phyloP scores from a whole-genome alignment of 1,284 basidiomycete genomes.

The Tylopilus sp. region DNA sequence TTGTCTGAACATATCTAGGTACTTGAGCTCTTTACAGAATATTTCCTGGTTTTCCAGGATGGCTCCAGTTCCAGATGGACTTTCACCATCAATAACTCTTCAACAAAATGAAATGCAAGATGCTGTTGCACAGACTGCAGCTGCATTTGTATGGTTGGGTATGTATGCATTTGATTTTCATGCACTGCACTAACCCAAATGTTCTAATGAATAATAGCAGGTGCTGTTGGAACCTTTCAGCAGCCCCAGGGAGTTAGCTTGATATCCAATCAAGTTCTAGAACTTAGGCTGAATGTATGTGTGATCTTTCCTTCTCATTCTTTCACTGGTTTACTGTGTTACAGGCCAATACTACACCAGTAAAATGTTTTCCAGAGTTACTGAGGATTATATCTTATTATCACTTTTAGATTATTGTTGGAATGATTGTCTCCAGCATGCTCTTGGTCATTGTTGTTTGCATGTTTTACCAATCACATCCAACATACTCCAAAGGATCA shows the following conservation, averaged over 20 bases:
- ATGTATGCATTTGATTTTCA: background rate
- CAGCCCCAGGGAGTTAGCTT: background rate
- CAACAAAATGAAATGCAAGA: background rate
- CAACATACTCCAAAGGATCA: too few species aligned
- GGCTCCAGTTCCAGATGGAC: background rate
- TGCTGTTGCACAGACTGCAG: conserved; percentile 5
- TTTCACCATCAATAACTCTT: background rate
- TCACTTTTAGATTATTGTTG: background rate
- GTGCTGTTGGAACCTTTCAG: background rate
- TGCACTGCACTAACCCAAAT: too few species aligned
- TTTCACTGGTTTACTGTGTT: too few species aligned
- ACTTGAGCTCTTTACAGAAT: background rate
- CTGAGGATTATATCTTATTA: background rate
- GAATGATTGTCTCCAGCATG: conserved; percentile 1
- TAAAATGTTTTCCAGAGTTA: background rate
- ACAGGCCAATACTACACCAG: conserved; percentile 3
- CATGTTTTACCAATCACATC: background rate
- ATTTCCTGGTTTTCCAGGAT: background rate
- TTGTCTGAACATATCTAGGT: background rate
- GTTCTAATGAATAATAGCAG: too few species aligned
- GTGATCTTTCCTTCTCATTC: background rate
- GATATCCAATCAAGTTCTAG: background rate
- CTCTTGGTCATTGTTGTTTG: background rate
- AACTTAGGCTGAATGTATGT: conserved; percentile 16
- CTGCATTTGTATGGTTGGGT: conserved; percentile 15